phyloP scores from a whole-genome alignment of 2,329 filamentous ascomycete genomes.

The Neopestalotiopsis sp. region DNA sequence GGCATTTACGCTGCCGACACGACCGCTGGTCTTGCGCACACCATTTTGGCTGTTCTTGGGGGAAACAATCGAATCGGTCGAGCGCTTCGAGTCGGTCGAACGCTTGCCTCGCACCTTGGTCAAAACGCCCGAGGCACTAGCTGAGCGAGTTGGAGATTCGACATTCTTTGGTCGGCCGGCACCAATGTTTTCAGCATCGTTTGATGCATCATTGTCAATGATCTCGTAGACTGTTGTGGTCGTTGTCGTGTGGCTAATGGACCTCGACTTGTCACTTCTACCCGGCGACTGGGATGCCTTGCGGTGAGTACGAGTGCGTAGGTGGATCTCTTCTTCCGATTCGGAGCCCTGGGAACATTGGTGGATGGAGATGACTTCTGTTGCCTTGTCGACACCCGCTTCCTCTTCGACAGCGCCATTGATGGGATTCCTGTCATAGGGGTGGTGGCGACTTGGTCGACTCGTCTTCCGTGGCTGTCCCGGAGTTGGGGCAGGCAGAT shows the following conservation, averaged over 20 bases:
- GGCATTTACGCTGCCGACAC: constrained; percentile 63
- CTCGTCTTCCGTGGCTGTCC: constrained; percentile 93
- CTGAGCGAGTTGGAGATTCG: constrained; percentile 54
- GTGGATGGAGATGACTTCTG: constrained; percentile 66
- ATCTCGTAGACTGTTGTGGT: constrained; percentile 71
- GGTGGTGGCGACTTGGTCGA: constrained; percentile 77
- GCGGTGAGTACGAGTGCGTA: constrained; percentile 74
- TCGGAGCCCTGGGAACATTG: constrained; percentile 69
- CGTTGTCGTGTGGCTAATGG: constrained; percentile 77
- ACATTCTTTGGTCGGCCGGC: constrained; percentile 61
- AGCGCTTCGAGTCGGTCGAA: constrained; percentile 54
- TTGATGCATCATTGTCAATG: constrained; percentile 71
- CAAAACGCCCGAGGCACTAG: constrained; percentile 60
- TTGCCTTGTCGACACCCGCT: constrained; percentile 59
- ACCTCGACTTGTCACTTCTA: constrained; percentile 67
- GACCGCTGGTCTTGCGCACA: constrained; percentile 70
- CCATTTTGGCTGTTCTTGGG: constrained; percentile 45
- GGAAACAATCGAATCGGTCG: constrained; percentile 40
- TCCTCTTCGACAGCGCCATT: constrained; percentile 54
- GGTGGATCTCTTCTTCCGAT: constrained; percentile 82
- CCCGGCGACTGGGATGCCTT: constrained; percentile 69
- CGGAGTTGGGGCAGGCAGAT: constrained; percentile 91
- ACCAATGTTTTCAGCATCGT: constrained; percentile 75
- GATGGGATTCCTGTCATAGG: constrained; percentile 67
- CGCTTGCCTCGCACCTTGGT: constrained; percentile 70